phyloP scores from a whole-genome alignment of 495 filamentous ascomycete genomes.

The Penicilliopsis zonata region DNA sequence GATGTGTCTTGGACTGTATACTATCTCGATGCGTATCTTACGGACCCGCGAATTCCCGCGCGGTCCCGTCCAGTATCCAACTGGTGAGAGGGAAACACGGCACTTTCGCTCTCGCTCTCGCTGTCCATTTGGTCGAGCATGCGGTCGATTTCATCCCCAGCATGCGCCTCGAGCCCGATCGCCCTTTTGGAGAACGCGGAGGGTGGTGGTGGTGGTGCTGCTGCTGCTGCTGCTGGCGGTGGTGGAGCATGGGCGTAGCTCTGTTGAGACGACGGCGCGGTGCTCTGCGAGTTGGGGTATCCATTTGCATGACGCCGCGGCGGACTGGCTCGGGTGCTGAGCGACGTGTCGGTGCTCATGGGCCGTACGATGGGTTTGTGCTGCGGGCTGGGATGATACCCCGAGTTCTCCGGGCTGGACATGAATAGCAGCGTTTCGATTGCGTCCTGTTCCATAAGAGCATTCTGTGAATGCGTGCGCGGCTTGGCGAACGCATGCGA shows the following conservation, averaged over 20 bases:
- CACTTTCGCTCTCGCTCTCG: conserved; percentile 26
- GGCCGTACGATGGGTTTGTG: conserved; percentile 10
- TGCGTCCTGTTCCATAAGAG: conserved; percentile 72
- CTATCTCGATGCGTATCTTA: too few species aligned
- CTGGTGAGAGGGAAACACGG: too few species aligned
- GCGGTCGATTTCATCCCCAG: conserved; percentile 39
- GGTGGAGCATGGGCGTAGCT: not conserved
- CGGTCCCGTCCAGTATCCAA: too few species aligned
- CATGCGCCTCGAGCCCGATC: conserved; percentile 20
- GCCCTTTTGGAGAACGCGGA: conserved; percentile 1
- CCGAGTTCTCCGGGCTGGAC: conserved; percentile 72
- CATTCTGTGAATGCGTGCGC: conserved; percentile 51
- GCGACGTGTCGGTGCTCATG: conserved; percentile 21
- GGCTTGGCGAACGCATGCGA: conserved; percentile 17
- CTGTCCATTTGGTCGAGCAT: conserved; percentile 41
- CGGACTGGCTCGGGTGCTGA: conserved; percentile 9
- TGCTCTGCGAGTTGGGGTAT: conserved; percentile 11
- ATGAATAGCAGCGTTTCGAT: conserved; percentile 79
- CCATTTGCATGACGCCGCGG: conserved; percentile 8
- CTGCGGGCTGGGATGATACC: conserved; percentile 27
- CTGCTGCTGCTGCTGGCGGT: not conserved
- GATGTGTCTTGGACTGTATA: too few species aligned
- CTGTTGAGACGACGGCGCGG: conserved; percentile 6
- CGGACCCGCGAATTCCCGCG: too few species aligned
- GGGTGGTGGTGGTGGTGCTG: not conserved